Evolutionary conservation across 345 rosid species (phyloP).

Genomic region (Xanthoceras sorbifolium): DNA sequence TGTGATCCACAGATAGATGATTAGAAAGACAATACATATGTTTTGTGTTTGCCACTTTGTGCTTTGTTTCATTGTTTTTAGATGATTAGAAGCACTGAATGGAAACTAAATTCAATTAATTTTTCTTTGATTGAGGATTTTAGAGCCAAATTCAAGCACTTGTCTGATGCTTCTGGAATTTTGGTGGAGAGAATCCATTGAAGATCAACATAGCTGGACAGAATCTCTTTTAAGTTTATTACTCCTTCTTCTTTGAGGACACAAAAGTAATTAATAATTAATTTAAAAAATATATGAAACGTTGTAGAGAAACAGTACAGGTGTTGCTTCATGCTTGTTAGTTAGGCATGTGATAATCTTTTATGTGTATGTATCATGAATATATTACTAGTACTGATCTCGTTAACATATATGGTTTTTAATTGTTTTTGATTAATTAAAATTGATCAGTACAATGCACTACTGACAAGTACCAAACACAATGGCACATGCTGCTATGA

Average conservation of each 20-base stretch:
- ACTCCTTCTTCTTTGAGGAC: conserved; percentile 5
- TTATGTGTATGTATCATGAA: conserved; percentile 9
- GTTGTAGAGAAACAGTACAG: background rate
- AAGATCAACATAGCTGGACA: conserved; percentile 28
- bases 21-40: conserved; percentile 12
- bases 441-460: background rate
- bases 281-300: background rate
- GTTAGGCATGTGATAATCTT: conserved; percentile 30
- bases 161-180: background rate
- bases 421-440: conserved; percentile 9
- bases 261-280: background rate
- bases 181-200: conserved; percentile 17
- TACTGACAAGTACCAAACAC: background rate
- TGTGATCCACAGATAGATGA: background rate
- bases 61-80: conserved; percentile 8
- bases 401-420: background rate
- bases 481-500: conserved; percentile 28
- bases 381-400: background rate
- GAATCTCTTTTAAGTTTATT: conserved; percentile 25
- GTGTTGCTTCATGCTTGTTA: background rate
- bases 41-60: conserved; percentile 9
- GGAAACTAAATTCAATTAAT: background rate
- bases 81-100: conserved; percentile 22
- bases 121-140: background rate
- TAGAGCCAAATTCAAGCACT: background rate